Percentiles rank a stretch among this genome's conserved stretches.
phyloP scores from a whole-genome alignment of 2,329 filamentous ascomycete species.

The Aureobasidium sp. region DNA sequence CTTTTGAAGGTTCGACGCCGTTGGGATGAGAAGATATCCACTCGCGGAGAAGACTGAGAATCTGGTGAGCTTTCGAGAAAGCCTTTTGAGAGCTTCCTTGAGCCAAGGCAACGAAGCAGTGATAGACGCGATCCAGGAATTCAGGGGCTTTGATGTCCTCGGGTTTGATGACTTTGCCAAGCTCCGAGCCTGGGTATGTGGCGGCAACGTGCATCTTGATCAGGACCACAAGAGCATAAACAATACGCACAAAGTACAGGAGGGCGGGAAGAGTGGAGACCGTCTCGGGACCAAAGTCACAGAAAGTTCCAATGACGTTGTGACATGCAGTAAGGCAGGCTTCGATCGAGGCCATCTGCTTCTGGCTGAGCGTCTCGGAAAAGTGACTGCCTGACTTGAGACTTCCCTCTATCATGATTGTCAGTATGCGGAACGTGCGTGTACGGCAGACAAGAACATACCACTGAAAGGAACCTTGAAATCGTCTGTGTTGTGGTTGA shows the following conservation, averaged over 20 bases:
- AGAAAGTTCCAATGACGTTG: slow-evolving; percentile 40
- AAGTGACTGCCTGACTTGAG: slow-evolving; percentile 29
- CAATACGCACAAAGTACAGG: slow-evolving; percentile 39
- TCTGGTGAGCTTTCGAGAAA: slow-evolving; percentile 39
- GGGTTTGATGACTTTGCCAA: slow-evolving; percentile 30
- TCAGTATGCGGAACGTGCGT: slow-evolving; percentile 19
- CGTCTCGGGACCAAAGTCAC: slow-evolving; percentile 38
- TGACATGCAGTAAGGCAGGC: slow-evolving; percentile 39
- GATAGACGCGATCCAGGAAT: slow-evolving; percentile 18
- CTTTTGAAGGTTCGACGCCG: slow-evolving; percentile 14
- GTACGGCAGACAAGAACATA: not conserved
- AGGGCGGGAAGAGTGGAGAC: slow-evolving; percentile 38
- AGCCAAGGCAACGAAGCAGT: slow-evolving; percentile 30
- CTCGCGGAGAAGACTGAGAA: slow-evolving; percentile 36
- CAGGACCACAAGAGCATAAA: slow-evolving; percentile 49
- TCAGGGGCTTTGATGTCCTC: slow-evolving; percentile 19
- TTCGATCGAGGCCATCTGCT: slow-evolving; percentile 38
- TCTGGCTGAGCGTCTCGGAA: slow-evolving; percentile 34
- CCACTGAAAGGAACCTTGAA: slow-evolving; percentile 30
- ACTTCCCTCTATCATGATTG: slow-evolving; percentile 26
- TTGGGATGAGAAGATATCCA: slow-evolving; percentile 34
- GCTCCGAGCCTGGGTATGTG: slow-evolving; percentile 37
- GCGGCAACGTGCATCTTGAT: slow-evolving; percentile 53
- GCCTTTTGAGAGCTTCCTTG: slow-evolving; percentile 30
- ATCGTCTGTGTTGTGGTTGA: slow-evolving; percentile 33